A percentile compares a stretch with the other conserved stretches of the same genome.
Evolutionary conservation across 2,329 filamentous ascomycete species (phyloP).

Genomic region (Davidsoniella neocaledoniae): DNA sequence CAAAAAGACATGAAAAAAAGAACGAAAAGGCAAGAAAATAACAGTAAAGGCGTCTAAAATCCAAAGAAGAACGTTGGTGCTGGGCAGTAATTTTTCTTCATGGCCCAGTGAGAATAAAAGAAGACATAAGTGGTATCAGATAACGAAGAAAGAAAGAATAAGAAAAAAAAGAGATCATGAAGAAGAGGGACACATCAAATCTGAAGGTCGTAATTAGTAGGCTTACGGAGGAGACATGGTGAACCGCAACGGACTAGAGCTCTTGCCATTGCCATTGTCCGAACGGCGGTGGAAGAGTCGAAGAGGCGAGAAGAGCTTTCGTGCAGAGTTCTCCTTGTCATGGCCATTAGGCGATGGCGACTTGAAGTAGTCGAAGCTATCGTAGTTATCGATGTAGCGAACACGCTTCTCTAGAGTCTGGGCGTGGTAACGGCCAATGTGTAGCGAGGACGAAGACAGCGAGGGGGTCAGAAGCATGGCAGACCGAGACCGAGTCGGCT

Average conservation of each 20-base stretch:
- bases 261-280: constrained; percentile 24
- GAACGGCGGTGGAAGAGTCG: constrained; percentile 22
- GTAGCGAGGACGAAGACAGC: background rate
- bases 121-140: constrained; percentile 1
- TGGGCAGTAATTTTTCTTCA: background rate
- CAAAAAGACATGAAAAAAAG: background rate
- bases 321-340: too few relatives aligned
- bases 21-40: background rate
- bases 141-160: background rate
- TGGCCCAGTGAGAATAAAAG: background rate
- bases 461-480: constrained; percentile 9
- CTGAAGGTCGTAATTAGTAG: constrained; percentile 18
- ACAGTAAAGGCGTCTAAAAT: background rate
- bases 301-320: constrained; percentile 17
- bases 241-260: constrained; percentile 23
- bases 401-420: background rate
- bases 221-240: constrained; percentile 21
- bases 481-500: constrained; percentile 17
- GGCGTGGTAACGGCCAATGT: background rate
- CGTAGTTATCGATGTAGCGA: too few relatives aligned
- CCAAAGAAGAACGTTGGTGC: background rate
- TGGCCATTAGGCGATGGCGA: too few relatives aligned
- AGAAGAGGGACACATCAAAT: too few relatives aligned
- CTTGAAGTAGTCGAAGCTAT: too few relatives aligned
- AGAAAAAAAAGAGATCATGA: background rate